phyloP scores from a whole-genome alignment of 2,329 filamentous ascomycete genomes.

The Pestalotiopsis sp. region DNA sequence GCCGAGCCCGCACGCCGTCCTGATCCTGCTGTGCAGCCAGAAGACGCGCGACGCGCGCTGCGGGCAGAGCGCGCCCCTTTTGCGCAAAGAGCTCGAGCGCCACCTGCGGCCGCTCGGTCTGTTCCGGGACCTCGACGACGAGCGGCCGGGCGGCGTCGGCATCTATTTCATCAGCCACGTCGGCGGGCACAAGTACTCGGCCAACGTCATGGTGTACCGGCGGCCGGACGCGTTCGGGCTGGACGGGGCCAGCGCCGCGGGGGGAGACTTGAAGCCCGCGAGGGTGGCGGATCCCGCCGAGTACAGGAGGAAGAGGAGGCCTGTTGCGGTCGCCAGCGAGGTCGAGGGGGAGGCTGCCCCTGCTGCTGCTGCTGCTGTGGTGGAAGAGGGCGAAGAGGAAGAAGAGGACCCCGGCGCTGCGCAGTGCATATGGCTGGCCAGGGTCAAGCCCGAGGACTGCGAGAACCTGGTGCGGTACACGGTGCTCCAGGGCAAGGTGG shows the following conservation, averaged over 20 bases:
- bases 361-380: conserved; percentile 5
- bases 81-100: conserved; percentile 87
- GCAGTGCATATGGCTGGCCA: conserved; percentile 91
- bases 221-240: conserved; percentile 60
- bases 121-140: conserved; percentile 85
- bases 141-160: conserved; percentile 86
- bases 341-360: conserved; percentile 10
- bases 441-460: conserved; percentile 84
- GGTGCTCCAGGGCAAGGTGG: conserved; percentile 87
- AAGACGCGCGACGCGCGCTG: conserved; percentile 93
- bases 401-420: conserved; percentile 61
- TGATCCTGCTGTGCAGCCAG: conserved; percentile 94
- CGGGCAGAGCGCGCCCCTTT: conserved; percentile 87
- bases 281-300: conserved; percentile 23
- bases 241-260: conserved; percentile 37
- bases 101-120: conserved; percentile 84
- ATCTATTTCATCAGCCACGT: conserved; percentile 98
- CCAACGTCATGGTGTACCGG: conserved; percentile 92
- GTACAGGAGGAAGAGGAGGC: conserved; percentile 32
- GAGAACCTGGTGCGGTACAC: conserved; percentile 92
- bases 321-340: conserved; percentile 32
- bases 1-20: conserved; percentile 78
- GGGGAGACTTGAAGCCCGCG: conserved; percentile 40
- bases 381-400: conserved; percentile 29
- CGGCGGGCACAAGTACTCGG: conserved; percentile 94